Conservation (phyloP, 2,329 filamentous ascomycete species). For the Botrytis pseudocinerea region DNA sequence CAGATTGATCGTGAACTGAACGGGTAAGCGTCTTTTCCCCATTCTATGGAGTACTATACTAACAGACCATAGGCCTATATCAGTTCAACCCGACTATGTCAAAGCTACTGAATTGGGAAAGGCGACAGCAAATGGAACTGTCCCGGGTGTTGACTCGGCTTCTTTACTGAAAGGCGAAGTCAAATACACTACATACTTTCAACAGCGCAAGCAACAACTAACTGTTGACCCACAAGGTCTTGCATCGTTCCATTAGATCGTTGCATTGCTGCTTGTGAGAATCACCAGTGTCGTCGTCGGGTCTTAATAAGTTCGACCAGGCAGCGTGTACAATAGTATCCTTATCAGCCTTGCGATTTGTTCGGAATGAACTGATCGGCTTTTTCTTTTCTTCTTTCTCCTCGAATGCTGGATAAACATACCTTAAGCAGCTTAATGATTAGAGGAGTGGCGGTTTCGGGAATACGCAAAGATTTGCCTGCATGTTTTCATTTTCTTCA, state of each 20-base stretch:
- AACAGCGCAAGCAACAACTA: slow-evolving; percentile 36
- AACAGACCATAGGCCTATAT: slow-evolving; percentile 44
- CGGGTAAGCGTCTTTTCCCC: slow-evolving; percentile 56
- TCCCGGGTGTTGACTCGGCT: slow-evolving; percentile 46
- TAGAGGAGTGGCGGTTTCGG: not conserved
- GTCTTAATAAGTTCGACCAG: slow-evolving; percentile 6
- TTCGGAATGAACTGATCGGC: not conserved
- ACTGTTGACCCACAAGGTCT: slow-evolving; percentile 36
- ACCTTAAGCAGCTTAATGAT: slow-evolving; percentile 16
- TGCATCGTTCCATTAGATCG: slow-evolving; percentile 34
- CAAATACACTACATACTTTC: slow-evolving; percentile 48
- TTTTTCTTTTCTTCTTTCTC: slow-evolving; percentile 12
- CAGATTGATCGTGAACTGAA: slow-evolving; percentile 82
- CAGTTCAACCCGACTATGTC: slow-evolving; percentile 44
- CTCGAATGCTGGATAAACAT: slow-evolving; percentile 15
- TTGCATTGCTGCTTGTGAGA: not conserved
- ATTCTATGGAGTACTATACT: slow-evolving; percentile 18
- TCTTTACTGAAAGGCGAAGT: slow-evolving; percentile 47
- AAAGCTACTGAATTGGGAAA: slow-evolving; percentile 43
- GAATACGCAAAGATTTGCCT: not conserved
- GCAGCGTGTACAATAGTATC: slow-evolving; percentile 9
- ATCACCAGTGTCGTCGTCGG: not conserved
- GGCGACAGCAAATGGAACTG: slow-evolving; percentile 47
- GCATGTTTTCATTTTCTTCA: not conserved
- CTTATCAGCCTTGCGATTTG: slow-evolving; percentile 13